Evolutionary conservation across 139 green algal genomes (phyloP), one percentile per base, ranked within the genome.

Genomic region (Chlorella ohadii): DNA sequence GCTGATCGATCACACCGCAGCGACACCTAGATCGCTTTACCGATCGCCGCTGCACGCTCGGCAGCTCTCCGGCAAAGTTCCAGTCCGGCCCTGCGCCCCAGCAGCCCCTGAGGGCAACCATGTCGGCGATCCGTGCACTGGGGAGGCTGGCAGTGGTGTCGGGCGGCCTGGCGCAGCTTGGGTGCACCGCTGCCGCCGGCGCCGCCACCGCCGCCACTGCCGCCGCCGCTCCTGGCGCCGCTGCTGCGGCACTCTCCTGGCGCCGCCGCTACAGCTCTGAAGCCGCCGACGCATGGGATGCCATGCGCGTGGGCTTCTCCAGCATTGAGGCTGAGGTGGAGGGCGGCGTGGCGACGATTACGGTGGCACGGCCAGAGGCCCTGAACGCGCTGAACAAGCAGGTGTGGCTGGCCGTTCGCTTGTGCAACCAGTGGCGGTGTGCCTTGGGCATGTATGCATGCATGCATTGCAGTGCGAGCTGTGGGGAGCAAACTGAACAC

Each of bases 341-440:
- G 25, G 36, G 23, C 9, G 56, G 66, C 27, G 55, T 85, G 16
- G 80, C 80, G 1, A 28, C 39, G 22, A 28, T 85, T 7, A 85
- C 68, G 12, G 19, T 85, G 4, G 31, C 79, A 39, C 67, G 80
- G 12, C 80, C 80, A 9, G 47, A 85, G 80, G 68, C 55, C 6
- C 80, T 85, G 28, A 85, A 85, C n/a, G 80, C 80, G 0, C 68
- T 85, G 27, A 85, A 85, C 68, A 36, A 57, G 22, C 61, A 72
- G 67, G 80, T 55, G 28, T 16, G 68, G 27, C 15, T 31, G 20
- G 44, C 44, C 44, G 44, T 51, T 51, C 44, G 9, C 9, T 51
- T 51, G 44, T 51, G 7, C 44, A 51, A 9, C 44, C 44, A 9
- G 44, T 9, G 44, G 44, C 44, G n/a, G n/a, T n/a, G n/a, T n/a